These are phyloP conservation scores for Nectriaceae sp. DNA, from an alignment of 2,329 filamentous ascomycete species.

Conservation along the genomic window DNA sequence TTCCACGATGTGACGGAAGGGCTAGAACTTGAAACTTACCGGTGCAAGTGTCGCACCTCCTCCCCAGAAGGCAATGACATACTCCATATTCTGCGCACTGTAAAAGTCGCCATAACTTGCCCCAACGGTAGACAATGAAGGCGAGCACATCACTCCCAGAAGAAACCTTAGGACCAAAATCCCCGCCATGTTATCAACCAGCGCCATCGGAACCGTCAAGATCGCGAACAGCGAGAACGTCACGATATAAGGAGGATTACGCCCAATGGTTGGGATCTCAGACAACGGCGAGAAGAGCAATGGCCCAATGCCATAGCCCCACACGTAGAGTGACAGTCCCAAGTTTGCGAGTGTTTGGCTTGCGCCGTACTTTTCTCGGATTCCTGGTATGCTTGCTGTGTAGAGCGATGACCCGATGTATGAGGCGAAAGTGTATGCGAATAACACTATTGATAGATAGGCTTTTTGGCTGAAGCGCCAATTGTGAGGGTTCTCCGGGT, in stretches of 20 bases:
- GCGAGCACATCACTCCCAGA: not conserved
- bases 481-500: not conserved
- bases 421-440: not conserved
- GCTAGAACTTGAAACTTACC: not conserved
- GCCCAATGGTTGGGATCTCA: slow-evolving; percentile 1
- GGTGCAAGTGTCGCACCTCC: not conserved
- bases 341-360: not conserved
- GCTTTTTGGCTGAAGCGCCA: not conserved
- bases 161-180: not conserved
- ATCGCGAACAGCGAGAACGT: not conserved
- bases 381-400: not conserved
- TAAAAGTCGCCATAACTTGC: not conserved
- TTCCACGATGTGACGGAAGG: not conserved
- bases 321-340: not conserved
- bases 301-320: slow-evolving; percentile 1
- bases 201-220: not conserved
- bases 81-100: not conserved
- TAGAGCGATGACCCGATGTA: slow-evolving; percentile 1
- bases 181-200: not conserved
- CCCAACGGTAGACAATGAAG: not conserved
- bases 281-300: not conserved
- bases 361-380: not conserved
- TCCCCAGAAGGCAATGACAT: slow-evolving; percentile 3
- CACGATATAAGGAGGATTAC: not conserved
- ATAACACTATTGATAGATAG: not conserved